Percentiles rank a stretch among this genome's conserved stretches.
These are phyloP conservation scores for Penicillium sp. DNA, from an alignment of 2,329 filamentous ascomycete species.

Conservation along the genomic window DNA sequence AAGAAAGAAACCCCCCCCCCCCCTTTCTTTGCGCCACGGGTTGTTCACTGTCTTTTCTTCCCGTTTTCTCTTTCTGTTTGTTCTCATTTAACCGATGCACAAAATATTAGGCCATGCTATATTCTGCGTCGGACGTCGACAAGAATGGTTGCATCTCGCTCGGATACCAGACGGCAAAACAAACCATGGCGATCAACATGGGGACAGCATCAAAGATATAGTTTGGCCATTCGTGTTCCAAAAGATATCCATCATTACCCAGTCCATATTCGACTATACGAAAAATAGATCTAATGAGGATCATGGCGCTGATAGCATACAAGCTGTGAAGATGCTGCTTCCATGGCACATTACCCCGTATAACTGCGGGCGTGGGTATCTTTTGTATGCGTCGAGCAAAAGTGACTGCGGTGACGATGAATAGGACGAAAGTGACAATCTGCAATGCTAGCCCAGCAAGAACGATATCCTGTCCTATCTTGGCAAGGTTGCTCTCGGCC, in stretches of 20 bases:
- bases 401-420: constrained; percentile 21
- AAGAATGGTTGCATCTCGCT: no score
- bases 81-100: no score
- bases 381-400: constrained; percentile 26
- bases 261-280: constrained; percentile 20
- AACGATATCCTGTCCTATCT: constrained; percentile 23
- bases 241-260: constrained; percentile 17
- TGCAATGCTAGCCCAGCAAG: constrained; percentile 29
- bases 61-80: no score
- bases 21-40: no score
- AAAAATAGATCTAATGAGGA: constrained; percentile 20
- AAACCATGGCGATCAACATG: constrained; percentile 16
- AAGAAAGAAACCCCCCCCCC: no score
- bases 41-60: no score
- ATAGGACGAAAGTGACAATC: constrained; percentile 27
- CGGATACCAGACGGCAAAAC: constrained; percentile 40
- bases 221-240: constrained; percentile 18
- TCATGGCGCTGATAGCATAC: constrained; percentile 16
- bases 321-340: constrained; percentile 31
- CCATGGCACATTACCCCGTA: constrained; percentile 30
- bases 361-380: constrained; percentile 24
- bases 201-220: constrained; percentile 22
- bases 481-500: constrained; percentile 19
- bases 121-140: no score
- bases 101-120: no score